Evolutionary conservation across 2,329 filamentous ascomycete genomes (phyloP).

Genomic region (Alternaria conjuncta): DNA sequence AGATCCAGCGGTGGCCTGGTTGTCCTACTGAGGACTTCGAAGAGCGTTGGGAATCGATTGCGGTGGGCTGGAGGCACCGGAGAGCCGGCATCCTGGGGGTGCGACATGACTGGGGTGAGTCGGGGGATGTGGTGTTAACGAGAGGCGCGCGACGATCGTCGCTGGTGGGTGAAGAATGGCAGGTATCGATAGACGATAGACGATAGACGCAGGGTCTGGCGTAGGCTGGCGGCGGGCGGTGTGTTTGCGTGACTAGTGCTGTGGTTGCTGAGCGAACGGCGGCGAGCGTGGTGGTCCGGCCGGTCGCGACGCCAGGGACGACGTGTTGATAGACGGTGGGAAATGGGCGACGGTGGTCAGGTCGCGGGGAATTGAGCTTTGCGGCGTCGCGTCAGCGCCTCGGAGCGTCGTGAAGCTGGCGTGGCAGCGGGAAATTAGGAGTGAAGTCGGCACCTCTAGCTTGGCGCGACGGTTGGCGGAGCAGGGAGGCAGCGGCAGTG

Average conservation of each 20-base stretch:
- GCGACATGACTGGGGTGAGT: conserved; percentile 30
- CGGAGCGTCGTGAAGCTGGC: conserved; percentile 30
- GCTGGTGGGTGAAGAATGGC: conserved; percentile 20
- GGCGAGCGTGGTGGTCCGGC: background rate
- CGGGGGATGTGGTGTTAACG: conserved; percentile 8
- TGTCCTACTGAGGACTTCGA: conserved; percentile 91
- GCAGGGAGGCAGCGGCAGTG: conserved; percentile 28
- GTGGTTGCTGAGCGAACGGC: conserved; percentile 25
- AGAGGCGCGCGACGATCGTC: conserved; percentile 26
- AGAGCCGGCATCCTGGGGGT: conserved; percentile 13
- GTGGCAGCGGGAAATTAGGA: conserved; percentile 44
- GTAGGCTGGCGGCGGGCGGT: conserved; percentile 25
- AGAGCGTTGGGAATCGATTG: conserved; percentile 90
- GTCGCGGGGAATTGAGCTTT: conserved; percentile 8
- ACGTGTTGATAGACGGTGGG: background rate
- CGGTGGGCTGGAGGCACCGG: conserved; percentile 53
- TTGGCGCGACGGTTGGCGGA: conserved; percentile 42
- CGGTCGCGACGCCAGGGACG: background rate
- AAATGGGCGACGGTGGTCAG: conserved; percentile 9
- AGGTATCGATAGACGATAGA: conserved; percentile 27
- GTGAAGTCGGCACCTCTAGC: conserved; percentile 33
- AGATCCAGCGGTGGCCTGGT: conserved; percentile 96
- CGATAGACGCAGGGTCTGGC: conserved; percentile 14
- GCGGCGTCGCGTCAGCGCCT: conserved; percentile 26
- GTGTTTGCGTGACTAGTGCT: conserved; percentile 10